Evolutionary conservation across 2,329 filamentous ascomycete genomes (phyloP).

Genomic region (Nothophaeocryptopus gaeumannii): DNA sequence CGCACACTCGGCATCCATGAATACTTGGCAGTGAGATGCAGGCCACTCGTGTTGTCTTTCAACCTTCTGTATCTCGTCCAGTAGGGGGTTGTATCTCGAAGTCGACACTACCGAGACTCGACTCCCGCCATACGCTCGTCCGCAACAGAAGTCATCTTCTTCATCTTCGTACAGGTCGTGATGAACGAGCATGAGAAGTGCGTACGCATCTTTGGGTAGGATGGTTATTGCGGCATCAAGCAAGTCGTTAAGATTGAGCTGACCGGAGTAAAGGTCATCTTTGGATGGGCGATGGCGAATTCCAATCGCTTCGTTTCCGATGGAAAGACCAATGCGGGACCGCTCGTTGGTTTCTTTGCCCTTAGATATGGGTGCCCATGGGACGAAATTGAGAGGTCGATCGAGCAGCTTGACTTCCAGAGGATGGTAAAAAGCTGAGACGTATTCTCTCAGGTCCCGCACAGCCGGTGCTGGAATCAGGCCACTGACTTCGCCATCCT

Average conservation of each 20-base stretch:
- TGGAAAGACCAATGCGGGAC: constrained; percentile 45
- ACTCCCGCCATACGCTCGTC: constrained; percentile 63
- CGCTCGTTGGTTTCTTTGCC: neutral
- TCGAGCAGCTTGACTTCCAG: constrained; percentile 50
- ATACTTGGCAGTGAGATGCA: constrained; percentile 57
- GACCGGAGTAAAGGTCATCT: constrained; percentile 48
- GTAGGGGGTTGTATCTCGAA: constrained; percentile 58
- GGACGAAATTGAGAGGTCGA: constrained; percentile 44
- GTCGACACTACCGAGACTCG: constrained; percentile 61
- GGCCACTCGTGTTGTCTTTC: constrained; percentile 62
- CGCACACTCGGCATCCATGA: constrained; percentile 41
- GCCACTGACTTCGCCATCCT: neutral
- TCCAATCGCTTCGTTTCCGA: constrained; percentile 41
- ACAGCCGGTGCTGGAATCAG: constrained; percentile 10
- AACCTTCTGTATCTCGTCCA: constrained; percentile 44
- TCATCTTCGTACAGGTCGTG: constrained; percentile 66
- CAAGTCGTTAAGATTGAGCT: constrained; percentile 61
- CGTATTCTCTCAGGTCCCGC: constrained; percentile 42
- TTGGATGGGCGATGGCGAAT: constrained; percentile 52
- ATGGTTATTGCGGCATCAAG: constrained; percentile 56
- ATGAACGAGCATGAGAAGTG: constrained; percentile 55
- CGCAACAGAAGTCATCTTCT: constrained; percentile 65
- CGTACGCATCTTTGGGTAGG: constrained; percentile 58
- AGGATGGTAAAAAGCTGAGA: constrained; percentile 54
- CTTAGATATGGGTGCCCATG: constrained; percentile 44